phyloP scores from a whole-genome alignment of 1,284 basidiomycete genomes.

The Ustilago esculenta region DNA sequence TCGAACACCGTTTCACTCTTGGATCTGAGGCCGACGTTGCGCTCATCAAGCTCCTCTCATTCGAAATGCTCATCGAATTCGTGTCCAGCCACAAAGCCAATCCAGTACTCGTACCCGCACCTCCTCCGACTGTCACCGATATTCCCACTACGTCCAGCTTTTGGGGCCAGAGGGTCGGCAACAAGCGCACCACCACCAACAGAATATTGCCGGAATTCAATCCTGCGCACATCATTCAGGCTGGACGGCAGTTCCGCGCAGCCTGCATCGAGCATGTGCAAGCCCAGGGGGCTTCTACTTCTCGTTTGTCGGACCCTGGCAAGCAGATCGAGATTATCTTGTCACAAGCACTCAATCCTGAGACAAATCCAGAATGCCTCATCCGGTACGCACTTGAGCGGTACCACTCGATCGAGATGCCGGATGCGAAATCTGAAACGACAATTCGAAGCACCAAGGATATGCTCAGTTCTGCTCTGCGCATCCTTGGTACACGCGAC shows the following conservation, averaged over 20 bases:
- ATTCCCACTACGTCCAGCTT: neutral
- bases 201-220: slow-evolving; percentile 13
- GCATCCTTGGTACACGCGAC: slow-evolving; percentile 24
- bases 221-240: slow-evolving; percentile 8
- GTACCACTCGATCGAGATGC: neutral
- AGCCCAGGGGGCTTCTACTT: neutral
- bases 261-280: slow-evolving; percentile 19
- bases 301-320: neutral
- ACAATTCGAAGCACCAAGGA: slow-evolving; percentile 19
- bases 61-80: slow-evolving; percentile 4
- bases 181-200: neutral
- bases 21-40: slow-evolving; percentile 19
- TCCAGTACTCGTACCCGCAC: slow-evolving; percentile 12
- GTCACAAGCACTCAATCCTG: slow-evolving; percentile 29
- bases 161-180: slow-evolving; percentile 5
- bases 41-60: slow-evolving; percentile 7
- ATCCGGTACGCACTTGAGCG: slow-evolving; percentile 5
- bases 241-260: slow-evolving; percentile 18
- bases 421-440: neutral
- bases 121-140: neutral
- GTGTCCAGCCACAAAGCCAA: neutral
- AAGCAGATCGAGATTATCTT: slow-evolving; percentile 10
- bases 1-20: slow-evolving; percentile 13
- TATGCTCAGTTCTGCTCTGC: slow-evolving; percentile 23
- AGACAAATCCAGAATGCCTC: slow-evolving; percentile 21